A percentile compares a stretch with the other conserved stretches of the same genome.
phyloP scores from a whole-genome alignment of 176 grass and related monocot species.

The Saccharum officinarum region DNA sequence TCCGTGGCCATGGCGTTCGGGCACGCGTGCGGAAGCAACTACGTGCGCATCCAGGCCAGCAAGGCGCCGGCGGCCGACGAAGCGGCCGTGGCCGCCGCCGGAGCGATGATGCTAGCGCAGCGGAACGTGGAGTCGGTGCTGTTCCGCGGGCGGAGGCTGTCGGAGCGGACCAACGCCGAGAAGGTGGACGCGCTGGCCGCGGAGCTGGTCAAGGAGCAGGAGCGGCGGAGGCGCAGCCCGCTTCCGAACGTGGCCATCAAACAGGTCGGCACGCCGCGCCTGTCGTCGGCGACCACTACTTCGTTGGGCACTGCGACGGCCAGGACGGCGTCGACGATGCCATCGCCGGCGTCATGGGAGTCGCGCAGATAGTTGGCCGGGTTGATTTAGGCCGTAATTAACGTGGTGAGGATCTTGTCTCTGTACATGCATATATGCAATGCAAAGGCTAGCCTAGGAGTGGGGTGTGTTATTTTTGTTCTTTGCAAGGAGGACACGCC shows the following conservation, averaged over 20 bases:
- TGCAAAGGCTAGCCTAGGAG: not conserved
- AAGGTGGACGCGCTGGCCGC: conserved; percentile 50
- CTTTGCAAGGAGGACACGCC: not conserved
- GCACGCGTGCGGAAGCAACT: conserved; percentile 41
- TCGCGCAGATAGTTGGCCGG: conserved; percentile 10
- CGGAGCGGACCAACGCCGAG: conserved; percentile 55
- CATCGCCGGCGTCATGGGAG: conserved; percentile 41
- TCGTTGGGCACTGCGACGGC: conserved; percentile 35
- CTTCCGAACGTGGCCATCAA: conserved; percentile 57
- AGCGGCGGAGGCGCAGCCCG: conserved; percentile 49
- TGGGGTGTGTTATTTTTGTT: conserved; percentile 19
- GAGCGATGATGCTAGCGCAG: conserved; percentile 54
- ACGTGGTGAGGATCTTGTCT: too few species aligned
- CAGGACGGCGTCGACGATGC: conserved; percentile 42
- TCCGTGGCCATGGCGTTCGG: conserved; percentile 72
- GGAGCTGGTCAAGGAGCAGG: conserved; percentile 73
- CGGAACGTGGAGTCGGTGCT: conserved; percentile 65
- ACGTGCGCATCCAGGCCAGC: conserved; percentile 51
- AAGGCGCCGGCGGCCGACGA: not conserved
- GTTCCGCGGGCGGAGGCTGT: conserved; percentile 58
- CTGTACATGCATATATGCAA: not conserved
- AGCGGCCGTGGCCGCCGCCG: not conserved
- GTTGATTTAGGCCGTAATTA: not conserved
- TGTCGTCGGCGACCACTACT: conserved; percentile 47
- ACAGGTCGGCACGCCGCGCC: conserved; percentile 51